phyloP scores from a whole-genome alignment of 176 grass and related monocot genomes.

The Carex pumila region DNA sequence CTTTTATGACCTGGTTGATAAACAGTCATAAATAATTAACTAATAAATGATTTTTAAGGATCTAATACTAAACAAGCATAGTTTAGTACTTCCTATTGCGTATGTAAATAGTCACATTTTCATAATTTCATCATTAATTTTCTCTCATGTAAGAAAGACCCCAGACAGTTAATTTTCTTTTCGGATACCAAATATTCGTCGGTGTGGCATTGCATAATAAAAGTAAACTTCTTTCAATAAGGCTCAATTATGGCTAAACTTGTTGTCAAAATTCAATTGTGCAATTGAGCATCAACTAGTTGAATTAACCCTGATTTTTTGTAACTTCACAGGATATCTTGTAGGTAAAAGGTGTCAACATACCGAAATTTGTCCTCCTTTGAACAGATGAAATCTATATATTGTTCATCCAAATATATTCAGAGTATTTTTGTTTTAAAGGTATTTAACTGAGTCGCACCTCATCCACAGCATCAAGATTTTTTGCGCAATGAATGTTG shows the following conservation, averaged over 20 bases:
- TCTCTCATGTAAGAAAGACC: not conserved
- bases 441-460: not conserved
- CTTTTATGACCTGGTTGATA: not conserved
- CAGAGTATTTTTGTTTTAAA: not conserved
- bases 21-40: not conserved
- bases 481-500: slow-evolving; percentile 34
- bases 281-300: not conserved
- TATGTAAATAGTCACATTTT: not conserved
- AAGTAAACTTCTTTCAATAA: too few species aligned
- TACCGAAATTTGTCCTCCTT: not conserved
- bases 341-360: too few species aligned
- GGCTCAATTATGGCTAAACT: not conserved
- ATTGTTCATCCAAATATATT: not conserved
- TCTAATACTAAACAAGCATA: too few species aligned
- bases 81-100: too few species aligned
- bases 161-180: not conserved
- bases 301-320: not conserved
- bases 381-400: not conserved
- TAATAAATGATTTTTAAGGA: too few species aligned
- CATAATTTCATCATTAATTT: not conserved
- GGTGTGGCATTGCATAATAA: too few species aligned
- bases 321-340: not conserved
- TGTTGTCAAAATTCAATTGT: not conserved
- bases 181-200: not conserved
- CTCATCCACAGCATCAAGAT: slow-evolving; percentile 27